Evolutionary conservation across 202 grass and related monocot species (phyloP).

Genomic region (Schoenoplectus tabernaemontani): DNA sequence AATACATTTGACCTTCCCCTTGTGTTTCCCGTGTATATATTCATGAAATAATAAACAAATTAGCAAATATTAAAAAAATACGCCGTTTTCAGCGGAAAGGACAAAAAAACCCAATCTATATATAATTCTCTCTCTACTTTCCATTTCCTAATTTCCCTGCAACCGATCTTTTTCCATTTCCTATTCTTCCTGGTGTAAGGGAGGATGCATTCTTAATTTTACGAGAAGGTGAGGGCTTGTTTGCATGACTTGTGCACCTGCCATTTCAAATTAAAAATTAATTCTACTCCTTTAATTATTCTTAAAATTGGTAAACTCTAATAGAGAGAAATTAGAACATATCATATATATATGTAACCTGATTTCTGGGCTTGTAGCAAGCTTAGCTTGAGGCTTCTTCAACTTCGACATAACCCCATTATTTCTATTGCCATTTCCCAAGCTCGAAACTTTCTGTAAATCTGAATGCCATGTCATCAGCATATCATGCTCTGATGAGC

Average conservation of each 20-base stretch:
- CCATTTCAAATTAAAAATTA: slow-evolving; percentile 7
- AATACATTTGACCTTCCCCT: not conserved
- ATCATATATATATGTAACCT: slow-evolving; percentile 43
- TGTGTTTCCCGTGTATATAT: not conserved
- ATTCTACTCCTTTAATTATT: not conserved
- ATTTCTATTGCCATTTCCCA: slow-evolving; percentile 2
- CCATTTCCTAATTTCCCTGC: slow-evolving; percentile 9
- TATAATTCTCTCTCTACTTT: slow-evolving; percentile 5
- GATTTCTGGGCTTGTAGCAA: slow-evolving; percentile 35
- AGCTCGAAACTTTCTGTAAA: slow-evolving; percentile 34
- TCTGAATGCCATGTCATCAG: slow-evolving; percentile 37
- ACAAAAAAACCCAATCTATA: not conserved
- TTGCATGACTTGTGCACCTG: slow-evolving; percentile 33
- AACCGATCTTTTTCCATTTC: slow-evolving; percentile 29
- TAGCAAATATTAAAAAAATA: not conserved
- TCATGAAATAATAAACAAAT: slow-evolving; percentile 11
- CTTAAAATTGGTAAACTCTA: slow-evolving; percentile 6
- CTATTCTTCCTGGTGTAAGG: slow-evolving; percentile 22
- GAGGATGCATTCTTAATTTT: slow-evolving; percentile 33
- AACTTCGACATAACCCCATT: slow-evolving; percentile 30
- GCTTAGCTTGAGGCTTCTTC: slow-evolving; percentile 46
- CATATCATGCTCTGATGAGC: slow-evolving; percentile 57
- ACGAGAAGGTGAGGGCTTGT: slow-evolving; percentile 31
- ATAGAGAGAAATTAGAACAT: slow-evolving; percentile 17
- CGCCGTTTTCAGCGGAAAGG: not conserved